These are phyloP conservation scores for Trypanosoma caninum DNA, from an alignment of 208 protist genomes.

Conservation along the genomic window DNA sequence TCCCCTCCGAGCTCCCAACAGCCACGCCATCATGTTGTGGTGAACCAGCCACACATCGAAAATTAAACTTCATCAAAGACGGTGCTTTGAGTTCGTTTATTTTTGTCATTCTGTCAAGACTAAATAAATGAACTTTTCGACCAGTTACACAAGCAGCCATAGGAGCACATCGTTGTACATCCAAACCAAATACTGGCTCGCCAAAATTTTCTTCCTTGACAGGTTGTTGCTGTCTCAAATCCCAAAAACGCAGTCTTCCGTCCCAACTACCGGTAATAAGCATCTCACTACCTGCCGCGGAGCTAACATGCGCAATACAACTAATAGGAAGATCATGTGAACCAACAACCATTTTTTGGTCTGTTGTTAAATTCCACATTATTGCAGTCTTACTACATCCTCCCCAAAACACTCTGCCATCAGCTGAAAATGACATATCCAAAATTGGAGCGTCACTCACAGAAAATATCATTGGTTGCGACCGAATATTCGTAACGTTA, in stretches of 20 bases:
- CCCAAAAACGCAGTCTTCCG: slow-evolving; percentile 83
- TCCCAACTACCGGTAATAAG: slow-evolving; percentile 86
- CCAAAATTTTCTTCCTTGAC: slow-evolving; percentile 66
- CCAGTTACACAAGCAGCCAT: slow-evolving; percentile 74
- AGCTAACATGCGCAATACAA: slow-evolving; percentile 55
- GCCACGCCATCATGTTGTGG: slow-evolving; percentile 59
- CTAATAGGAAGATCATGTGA: slow-evolving; percentile 82
- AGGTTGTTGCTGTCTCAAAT: slow-evolving; percentile 58
- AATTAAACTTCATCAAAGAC: slow-evolving; percentile 60
- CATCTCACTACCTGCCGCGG: slow-evolving; percentile 39
- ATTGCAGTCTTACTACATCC: slow-evolving; percentile 72
- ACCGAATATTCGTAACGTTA: slow-evolving; percentile 26
- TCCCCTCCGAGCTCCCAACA: slow-evolving; percentile 69
- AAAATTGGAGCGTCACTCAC: slow-evolving; percentile 53
- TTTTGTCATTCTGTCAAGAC: slow-evolving; percentile 57
- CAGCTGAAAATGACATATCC: slow-evolving; percentile 55
- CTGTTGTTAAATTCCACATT: slow-evolving; percentile 75
- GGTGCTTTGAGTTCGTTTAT: slow-evolving; percentile 44
- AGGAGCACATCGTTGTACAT: slow-evolving; percentile 48
- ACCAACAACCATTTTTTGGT: slow-evolving; percentile 63
- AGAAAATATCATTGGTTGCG: slow-evolving; percentile 42
- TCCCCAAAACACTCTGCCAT: slow-evolving; percentile 73
- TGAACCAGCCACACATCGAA: slow-evolving; percentile 62
- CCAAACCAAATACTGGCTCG: slow-evolving; percentile 72
- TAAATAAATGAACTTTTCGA: slow-evolving; percentile 55